Conservation (phyloP, 805 yeast species). For the Alloascoidea africana region DNA sequence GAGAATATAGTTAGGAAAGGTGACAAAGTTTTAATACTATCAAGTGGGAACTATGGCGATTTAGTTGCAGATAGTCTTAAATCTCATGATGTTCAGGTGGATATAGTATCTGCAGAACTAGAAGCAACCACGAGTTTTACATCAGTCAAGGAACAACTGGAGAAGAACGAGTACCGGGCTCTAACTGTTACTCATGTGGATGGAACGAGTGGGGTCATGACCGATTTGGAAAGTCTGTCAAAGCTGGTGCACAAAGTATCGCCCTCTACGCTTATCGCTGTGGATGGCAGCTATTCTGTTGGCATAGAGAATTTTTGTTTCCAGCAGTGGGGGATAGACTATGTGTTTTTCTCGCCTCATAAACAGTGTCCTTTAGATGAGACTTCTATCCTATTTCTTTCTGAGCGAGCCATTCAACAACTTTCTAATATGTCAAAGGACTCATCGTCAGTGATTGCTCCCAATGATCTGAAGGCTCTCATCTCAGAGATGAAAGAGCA, state of each 20-base stretch:
- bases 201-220: constrained; percentile 88
- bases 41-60: constrained; percentile 72
- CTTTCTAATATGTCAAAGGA: no score
- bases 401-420: constrained; percentile 66
- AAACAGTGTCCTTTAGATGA: constrained; percentile 97
- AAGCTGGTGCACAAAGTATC: constrained; percentile 42
- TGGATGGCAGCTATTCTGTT: constrained; percentile 92
- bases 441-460: no score
- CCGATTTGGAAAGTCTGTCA: constrained; percentile 52
- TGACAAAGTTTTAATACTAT: constrained; percentile 65
- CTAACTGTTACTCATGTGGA: constrained; percentile 91
- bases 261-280: constrained; percentile 72
- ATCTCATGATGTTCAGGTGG: constrained; percentile 65
- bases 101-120: constrained; percentile 13
- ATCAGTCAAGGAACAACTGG: constrained; percentile 40
- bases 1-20: constrained; percentile 52
- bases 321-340: constrained; percentile 83
- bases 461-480: no score
- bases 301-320: constrained; percentile 81
- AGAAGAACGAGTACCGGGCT: constrained; percentile 39
- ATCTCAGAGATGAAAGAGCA: no score
- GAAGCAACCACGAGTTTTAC: neutral
- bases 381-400: constrained; percentile 59
- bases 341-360: constrained; percentile 81
- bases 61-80: constrained; percentile 61